These are phyloP conservation scores for Beauveria medogensis DNA, from an alignment of 2,329 filamentous ascomycete genomes.

Conservation along the genomic window DNA sequence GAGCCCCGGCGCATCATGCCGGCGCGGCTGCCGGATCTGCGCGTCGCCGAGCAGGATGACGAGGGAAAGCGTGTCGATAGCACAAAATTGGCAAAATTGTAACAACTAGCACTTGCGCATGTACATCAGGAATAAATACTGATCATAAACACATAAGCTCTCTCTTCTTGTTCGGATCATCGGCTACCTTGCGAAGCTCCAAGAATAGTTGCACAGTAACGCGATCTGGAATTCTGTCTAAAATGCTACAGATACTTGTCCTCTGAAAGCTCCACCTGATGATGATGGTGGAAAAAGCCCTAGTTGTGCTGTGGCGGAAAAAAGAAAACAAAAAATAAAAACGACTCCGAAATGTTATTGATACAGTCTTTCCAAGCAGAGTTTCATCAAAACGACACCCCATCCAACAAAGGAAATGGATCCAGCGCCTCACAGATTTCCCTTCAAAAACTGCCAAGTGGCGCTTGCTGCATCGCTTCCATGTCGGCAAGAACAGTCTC, in stretches of 20 bases:
- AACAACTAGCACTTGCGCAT: neutral
- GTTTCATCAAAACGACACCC: constrained; percentile 7
- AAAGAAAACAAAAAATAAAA: neutral
- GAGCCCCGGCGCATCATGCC: constrained; percentile 74
- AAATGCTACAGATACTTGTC: neutral
- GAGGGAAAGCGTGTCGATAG: constrained; percentile 69
- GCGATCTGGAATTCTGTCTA: constrained; percentile 5
- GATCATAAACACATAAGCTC: too few relatives aligned
- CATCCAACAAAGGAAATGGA: neutral
- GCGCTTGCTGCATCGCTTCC: constrained; percentile 37
- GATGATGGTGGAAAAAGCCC: constrained; percentile 11
- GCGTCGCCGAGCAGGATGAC: constrained; percentile 70
- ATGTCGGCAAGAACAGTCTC: constrained; percentile 68
- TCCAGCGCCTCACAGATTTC: neutral
- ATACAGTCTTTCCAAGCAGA: constrained; percentile 11
- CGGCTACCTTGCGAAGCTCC: neutral
- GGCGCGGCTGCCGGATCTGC: constrained; percentile 55
- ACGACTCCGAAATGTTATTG: constrained; percentile 5
- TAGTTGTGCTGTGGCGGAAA: neutral
- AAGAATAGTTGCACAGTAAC: neutral
- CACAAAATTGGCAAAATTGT: constrained; percentile 35
- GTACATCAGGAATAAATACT: neutral
- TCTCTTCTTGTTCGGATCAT: too few relatives aligned
- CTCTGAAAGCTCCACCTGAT: constrained; percentile 16
- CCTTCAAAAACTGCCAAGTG: constrained; percentile 1